phyloP scores from a whole-genome alignment of 192 early-diverging fungal species.

The Coemansia sp. region DNA sequence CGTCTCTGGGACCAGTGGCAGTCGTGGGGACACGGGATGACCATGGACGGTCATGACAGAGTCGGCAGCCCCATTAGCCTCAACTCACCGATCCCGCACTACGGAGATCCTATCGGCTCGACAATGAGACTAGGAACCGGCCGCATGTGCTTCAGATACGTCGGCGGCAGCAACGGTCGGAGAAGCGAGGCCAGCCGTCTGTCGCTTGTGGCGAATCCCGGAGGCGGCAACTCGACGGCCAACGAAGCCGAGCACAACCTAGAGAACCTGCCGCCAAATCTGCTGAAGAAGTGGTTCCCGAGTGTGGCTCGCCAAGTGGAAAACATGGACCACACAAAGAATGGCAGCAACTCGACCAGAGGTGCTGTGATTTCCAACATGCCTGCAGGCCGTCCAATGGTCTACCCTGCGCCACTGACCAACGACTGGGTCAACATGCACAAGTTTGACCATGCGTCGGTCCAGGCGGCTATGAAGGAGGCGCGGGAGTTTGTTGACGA shows the following conservation, averaged over 20 bases:
- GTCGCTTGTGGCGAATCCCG: slow-evolving; percentile 21
- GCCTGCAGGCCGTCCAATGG: slow-evolving; percentile 13
- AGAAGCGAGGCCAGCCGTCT: slow-evolving; percentile 5
- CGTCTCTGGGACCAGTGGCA: slow-evolving; percentile 58
- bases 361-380: background rate
- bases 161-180: slow-evolving; percentile 9
- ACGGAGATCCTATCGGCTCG: slow-evolving; percentile 33
- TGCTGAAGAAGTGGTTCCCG: slow-evolving; percentile 48
- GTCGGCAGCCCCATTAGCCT: slow-evolving; percentile 23
- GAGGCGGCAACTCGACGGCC: background rate
- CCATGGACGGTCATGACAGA: slow-evolving; percentile 40
- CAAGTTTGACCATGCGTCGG: slow-evolving; percentile 22
- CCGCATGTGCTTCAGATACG: slow-evolving; percentile 48
- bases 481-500: slow-evolving; percentile 42
- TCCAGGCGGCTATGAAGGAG: slow-evolving; percentile 27
- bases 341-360: slow-evolving; percentile 12
- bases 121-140: slow-evolving; percentile 35
- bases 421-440: slow-evolving; percentile 50
- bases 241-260: slow-evolving; percentile 20
- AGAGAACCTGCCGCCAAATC: slow-evolving; percentile 16
- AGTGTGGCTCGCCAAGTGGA: slow-evolving; percentile 5
- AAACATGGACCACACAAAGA: background rate
- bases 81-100: slow-evolving; percentile 25
- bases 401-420: slow-evolving; percentile 31
- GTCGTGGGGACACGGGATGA: slow-evolving; percentile 32